Evolutionary conservation across 495 filamentous ascomycete genomes (phyloP).

Genomic region (Penicillium salamii): DNA sequence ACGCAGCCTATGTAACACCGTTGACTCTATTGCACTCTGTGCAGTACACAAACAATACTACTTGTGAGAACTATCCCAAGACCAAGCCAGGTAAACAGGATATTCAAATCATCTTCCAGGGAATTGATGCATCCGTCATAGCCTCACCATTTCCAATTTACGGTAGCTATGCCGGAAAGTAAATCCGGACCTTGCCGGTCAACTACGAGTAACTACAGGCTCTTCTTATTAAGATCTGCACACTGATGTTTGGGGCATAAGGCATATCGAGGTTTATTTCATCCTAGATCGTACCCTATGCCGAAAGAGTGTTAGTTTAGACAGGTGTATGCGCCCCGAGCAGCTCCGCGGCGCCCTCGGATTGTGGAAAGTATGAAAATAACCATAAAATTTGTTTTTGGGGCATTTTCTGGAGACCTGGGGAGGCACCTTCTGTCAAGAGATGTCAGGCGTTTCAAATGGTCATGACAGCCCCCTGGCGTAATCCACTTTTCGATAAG

Average conservation of each 20-base stretch:
- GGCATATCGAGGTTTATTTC: neutral
- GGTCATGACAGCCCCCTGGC: neutral
- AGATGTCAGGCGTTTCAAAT: neutral
- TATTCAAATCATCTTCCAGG: neutral
- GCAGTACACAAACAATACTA: too few relatives aligned
- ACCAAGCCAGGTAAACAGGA: too few relatives aligned
- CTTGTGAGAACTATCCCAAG: too few relatives aligned
- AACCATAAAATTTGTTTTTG: constrained; percentile 3
- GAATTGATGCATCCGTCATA: neutral
- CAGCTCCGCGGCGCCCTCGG: neutral
- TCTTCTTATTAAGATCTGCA: constrained; percentile 24
- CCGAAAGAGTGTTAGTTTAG: neutral
- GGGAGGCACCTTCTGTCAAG: neutral
- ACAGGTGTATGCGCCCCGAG: neutral
- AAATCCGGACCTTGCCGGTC: constrained; percentile 8
- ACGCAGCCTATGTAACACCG: too few relatives aligned
- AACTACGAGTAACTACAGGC: too few relatives aligned
- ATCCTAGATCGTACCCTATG: neutral
- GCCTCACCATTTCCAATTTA: too few relatives aligned
- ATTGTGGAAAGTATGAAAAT: neutral
- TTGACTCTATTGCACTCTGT: too few relatives aligned
- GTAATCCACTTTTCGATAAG: neutral
- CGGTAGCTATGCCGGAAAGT: neutral
- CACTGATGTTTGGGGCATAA: neutral
- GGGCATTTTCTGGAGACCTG: neutral